Percentiles rank a stretch among this genome's conserved stretches.
Conservation (phyloP, 2,329 filamentous ascomycete genomes). For the Colletotrichum salicis region DNA sequence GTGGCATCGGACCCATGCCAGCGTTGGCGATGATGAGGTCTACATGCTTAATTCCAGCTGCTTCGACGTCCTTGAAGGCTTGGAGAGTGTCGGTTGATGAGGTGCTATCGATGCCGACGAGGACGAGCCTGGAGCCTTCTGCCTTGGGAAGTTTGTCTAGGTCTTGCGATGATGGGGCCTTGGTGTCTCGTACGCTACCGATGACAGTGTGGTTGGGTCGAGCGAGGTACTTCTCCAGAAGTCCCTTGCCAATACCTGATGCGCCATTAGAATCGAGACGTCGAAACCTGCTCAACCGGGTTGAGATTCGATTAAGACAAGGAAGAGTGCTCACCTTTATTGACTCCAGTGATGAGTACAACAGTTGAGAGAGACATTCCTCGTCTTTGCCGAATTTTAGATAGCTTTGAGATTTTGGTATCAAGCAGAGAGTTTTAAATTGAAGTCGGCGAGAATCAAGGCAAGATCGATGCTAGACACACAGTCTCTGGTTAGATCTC, state of each 20-base stretch:
- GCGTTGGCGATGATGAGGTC: conserved; percentile 47
- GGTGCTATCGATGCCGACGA: conserved; percentile 46
- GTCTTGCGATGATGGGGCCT: conserved; percentile 40
- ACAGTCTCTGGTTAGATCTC: background rate
- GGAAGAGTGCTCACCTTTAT: conserved; percentile 39
- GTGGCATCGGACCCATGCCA: background rate
- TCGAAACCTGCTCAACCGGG: background rate
- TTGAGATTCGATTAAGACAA: background rate
- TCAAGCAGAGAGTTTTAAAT: background rate
- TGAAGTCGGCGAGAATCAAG: background rate
- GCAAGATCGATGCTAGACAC: background rate
- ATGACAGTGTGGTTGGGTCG: conserved; percentile 51
- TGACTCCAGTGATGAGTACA: conserved; percentile 46
- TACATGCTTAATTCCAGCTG: conserved; percentile 41
- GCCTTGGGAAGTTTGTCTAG: conserved; percentile 42
- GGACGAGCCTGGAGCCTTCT: conserved; percentile 42
- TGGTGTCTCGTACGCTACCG: conserved; percentile 43
- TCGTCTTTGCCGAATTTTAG: background rate
- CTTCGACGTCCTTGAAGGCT: conserved; percentile 40
- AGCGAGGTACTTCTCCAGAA: conserved; percentile 43
- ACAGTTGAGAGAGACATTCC: conserved; percentile 12
- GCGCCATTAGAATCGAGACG: background rate
- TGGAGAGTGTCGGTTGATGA: conserved; percentile 41
- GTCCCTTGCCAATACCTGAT: conserved; percentile 22
- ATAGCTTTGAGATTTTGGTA: background rate